These are phyloP conservation scores for Ogataea pignaliae DNA, from an alignment of 805 yeast genomes.

Conservation along the genomic window DNA sequence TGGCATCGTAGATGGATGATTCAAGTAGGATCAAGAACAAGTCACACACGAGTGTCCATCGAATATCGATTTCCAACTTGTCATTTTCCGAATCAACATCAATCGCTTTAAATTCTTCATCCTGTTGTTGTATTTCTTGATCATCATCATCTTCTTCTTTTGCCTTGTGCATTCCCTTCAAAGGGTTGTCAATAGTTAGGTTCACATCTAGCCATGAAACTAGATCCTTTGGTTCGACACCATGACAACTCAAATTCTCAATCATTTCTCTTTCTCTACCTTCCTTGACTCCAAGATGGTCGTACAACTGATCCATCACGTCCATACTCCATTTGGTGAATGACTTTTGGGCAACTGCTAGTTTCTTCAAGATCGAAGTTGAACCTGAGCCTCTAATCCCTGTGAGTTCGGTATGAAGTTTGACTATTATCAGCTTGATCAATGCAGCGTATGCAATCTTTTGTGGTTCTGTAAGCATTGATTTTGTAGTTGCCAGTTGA, in stretches of 20 bases:
- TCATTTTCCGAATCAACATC: slow-evolving; percentile 28
- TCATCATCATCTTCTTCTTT: too few species aligned
- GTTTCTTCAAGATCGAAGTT: slow-evolving; percentile 49
- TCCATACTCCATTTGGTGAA: slow-evolving; percentile 81
- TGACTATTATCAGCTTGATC: slow-evolving; percentile 67
- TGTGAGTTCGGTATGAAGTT: slow-evolving; percentile 80
- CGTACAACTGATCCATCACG: slow-evolving; percentile 66
- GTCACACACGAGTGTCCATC: slow-evolving; percentile 95
- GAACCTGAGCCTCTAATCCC: slow-evolving; percentile 48
- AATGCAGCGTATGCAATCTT: slow-evolving; percentile 90
- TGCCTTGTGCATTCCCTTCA: slow-evolving; percentile 20
- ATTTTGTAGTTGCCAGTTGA: slow-evolving; percentile 75
- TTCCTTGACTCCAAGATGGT: slow-evolving; percentile 71
- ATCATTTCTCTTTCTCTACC: slow-evolving; percentile 79
- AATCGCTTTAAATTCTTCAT: slow-evolving; percentile 10
- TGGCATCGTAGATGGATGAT: slow-evolving; percentile 82
- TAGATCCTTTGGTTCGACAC: slow-evolving; percentile 70
- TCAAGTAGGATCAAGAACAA: slow-evolving; percentile 73
- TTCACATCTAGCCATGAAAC: slow-evolving; percentile 47
- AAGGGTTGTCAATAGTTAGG: slow-evolving; percentile 47
- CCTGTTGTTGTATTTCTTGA: too few species aligned
- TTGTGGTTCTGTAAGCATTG: slow-evolving; percentile 76
- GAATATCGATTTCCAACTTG: slow-evolving; percentile 61
- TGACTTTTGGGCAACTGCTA: slow-evolving; percentile 68
- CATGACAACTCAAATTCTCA: slow-evolving; percentile 78